Base-by-base conservation (phyloP, 2,329 filamentous ascomycete genomes). In the Curvularia hawaiiensis region DNA sequence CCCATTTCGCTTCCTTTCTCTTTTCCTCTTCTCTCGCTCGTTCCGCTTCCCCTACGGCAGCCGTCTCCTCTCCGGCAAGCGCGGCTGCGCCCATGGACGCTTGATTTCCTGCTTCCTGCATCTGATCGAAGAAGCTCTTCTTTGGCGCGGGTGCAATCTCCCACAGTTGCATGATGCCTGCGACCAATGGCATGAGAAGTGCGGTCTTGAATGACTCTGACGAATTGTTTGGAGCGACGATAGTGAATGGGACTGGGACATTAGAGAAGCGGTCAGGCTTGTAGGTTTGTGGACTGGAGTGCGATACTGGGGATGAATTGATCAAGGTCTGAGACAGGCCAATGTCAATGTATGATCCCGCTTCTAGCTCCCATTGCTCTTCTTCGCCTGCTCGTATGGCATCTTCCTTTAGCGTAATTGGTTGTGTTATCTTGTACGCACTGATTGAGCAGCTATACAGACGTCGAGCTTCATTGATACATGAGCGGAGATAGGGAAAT, bases 1-100 rank as follows among this genome's bases (percentile, higher is more conserved):
- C 75, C 80, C 85, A 85, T 58, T 63, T 70, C 40, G 50, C 62
- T 8, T 52, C 51, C 30, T 61, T 64, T 41, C 35, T 55, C 47
- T 52, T 60, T 44, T 48, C 57, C 14, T 52, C 40, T 48, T 58
- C 55, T 20, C 55, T 57, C 16, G 50, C 54, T 40, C 58, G 56
- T 30, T 54, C 39, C 26, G 51, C 47, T 50, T 66, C 46, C 30
- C 60, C 39, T 40, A 48, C 51, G 35, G 62, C 53, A 6, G 56
- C 50, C 22, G 54, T 62, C 26, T 62, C 53, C 31, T 62, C 64
- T 14, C 54, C 52, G 26, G 54, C 63, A 35, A 62, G 59, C 24
- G 67, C 66, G 3, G 66, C 60, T 49, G 71, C 71, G 39, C 67
- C 67, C 16, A 66, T 70, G 12, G 68, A 63, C 6, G 66, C 70